Base-by-base conservation (phyloP, 208 protist species). In the Tetramitus jugosus region DNA sequence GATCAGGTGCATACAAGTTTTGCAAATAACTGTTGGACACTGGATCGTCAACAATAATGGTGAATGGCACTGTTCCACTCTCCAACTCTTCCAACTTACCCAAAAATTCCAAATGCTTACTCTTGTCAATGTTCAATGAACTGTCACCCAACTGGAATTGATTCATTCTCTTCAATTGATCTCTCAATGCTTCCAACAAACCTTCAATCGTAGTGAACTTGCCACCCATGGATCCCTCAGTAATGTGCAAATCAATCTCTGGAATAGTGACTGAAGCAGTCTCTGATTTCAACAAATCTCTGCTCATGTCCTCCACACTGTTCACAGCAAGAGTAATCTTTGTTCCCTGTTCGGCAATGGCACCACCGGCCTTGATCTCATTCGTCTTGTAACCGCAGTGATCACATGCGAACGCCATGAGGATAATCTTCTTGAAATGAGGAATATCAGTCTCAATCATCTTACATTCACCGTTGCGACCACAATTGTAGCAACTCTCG, bases 161-260 rank as follows among this genome's bases (percentile, higher is more conserved):
- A 37, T 90, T 90, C 0, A 93, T 77, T 35, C 80, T 89, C 39
- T 85, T 80, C 0, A 97, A 85, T 81, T 97, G 86, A 60, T 95
- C 91, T 3, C 84, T 86, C 40, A 95, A 83, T 81, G 93, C 87
- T 40, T 78, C 80, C 1, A 97, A 76, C 6, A 92, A 89, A 45
- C 94, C 94, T 82, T 97, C 93, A 0, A 97, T 87, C 4, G 94
- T 92, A 20, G 93, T 95, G 68, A 96, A 97, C 76, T 93, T 91
- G 60, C 93, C 93, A 29, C 94, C 94, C 4, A 96, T 83, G 3
- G 91, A 94, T 53, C 94, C 94, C 0, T 87, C 78, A 0, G 90
- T 67, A 6, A 97, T 80, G 68, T 96, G 87, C 26, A 97, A 82
- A 4, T 85, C 82, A 42, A 96, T 81, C 79, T 96, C 91, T 0